Base-by-base conservation (phyloP, 345 rosid genomes). In the Balakata baccata region DNA sequence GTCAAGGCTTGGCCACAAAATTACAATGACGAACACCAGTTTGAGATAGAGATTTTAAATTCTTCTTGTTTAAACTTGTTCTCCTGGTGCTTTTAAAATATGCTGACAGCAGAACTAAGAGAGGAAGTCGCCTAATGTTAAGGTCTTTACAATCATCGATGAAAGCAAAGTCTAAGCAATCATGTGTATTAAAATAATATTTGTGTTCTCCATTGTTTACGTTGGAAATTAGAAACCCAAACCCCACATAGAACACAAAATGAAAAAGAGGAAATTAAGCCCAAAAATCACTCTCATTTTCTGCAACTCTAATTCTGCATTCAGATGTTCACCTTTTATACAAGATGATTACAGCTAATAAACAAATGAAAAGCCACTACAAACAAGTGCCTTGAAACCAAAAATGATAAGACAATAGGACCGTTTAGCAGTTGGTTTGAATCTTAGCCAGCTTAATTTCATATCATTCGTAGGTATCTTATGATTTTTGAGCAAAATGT, bases 91-190 rank as follows among this genome's bases (percentile, higher is more conserved):
- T 39, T 29, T 11, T 62, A 25, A 37, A 64, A 64, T 8, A n/a
- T 70, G 70, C 11, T 56, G 52, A 13, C 25, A 68, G 74, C 68
- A 68, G 13, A 75, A 39, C n/a, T n/a, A 38, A 52, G 0, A 50
- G 76, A 54, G n/a, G 53, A 65, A 52, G 9, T 43, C 50, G 13
- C 37, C 64, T 56, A 50, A 11, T 37, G 67, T 20, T 68, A 73
- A 75, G 56, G 68, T 58, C 56, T 39, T 29, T n/a, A n/a, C 43
- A 20, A 43, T 59, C 49, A 46, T 65, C 61, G 59, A 54, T 68
- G 71, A 72, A 63, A 20, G 22, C 66, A 66, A 68, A 39, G 59
- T 45, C 56, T 17, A 68, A 49, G 73, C 75, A 74, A 81, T 70
- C 57, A 52, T 77, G 57, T 47, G 46, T 57, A 77, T 64, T 46